phyloP scores from a whole-genome alignment of 352 stramenopile species.

The Pythium dissotocum region DNA sequence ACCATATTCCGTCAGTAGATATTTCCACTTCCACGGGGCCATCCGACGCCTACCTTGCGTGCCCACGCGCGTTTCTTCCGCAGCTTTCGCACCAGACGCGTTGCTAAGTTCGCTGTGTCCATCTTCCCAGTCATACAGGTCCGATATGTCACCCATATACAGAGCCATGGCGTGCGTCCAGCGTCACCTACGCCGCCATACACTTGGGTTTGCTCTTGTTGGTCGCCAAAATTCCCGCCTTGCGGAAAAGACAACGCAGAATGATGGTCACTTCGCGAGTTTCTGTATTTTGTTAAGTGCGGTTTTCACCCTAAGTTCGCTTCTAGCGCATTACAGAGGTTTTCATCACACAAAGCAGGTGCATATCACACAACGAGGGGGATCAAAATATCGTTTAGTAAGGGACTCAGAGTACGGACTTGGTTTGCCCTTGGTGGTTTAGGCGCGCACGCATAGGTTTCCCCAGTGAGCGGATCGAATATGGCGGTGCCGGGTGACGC shows the following conservation, averaged over 20 bases:
- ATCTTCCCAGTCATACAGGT: slow-evolving; percentile 26
- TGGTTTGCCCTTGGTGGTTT: slow-evolving; percentile 2
- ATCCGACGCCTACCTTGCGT: slow-evolving; percentile 20
- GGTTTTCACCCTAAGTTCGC: background rate
- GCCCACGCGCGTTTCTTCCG: slow-evolving; percentile 20
- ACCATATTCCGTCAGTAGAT: background rate
- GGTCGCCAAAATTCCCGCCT: background rate
- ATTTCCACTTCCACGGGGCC: background rate
- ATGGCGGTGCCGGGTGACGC: slow-evolving; percentile 8
- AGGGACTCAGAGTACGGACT: background rate
- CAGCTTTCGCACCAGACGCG: background rate
- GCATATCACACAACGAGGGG: background rate
- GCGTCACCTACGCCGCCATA: background rate
- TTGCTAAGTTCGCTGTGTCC: background rate
- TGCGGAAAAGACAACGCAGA: background rate
- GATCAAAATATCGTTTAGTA: background rate
- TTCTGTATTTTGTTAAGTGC: slow-evolving; percentile 7
- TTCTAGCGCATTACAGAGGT: background rate
- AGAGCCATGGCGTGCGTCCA: slow-evolving; percentile 12
- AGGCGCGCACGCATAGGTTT: background rate
- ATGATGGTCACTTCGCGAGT: background rate
- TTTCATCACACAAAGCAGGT: background rate
- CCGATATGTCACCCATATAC: slow-evolving; percentile 21
- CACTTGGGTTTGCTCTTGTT: background rate
- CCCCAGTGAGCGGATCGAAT: slow-evolving; percentile 1